These are phyloP conservation scores for Pseudonitzschia pungens DNA, from an alignment of 108 stramenopile genomes.

Conservation along the genomic window DNA sequence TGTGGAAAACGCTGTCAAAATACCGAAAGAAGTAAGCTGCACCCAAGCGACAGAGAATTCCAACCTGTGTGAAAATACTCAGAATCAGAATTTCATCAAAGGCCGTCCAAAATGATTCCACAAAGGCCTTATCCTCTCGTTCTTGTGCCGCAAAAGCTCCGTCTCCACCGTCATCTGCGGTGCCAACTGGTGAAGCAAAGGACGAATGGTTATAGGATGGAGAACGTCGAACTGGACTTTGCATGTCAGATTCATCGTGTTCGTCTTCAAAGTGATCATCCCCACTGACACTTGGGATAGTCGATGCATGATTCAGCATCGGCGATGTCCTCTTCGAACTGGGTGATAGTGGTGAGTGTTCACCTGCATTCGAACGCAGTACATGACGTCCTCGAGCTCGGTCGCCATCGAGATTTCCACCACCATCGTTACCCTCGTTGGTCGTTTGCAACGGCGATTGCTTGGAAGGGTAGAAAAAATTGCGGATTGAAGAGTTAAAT, in stretches of 20 bases:
- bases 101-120: constrained; percentile 67
- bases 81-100: constrained; percentile 82
- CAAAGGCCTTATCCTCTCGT: constrained; percentile 44
- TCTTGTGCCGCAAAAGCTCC: constrained; percentile 21
- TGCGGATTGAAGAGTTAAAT: constrained; percentile 19
- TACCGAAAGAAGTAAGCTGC: constrained; percentile 63
- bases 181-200: background rate
- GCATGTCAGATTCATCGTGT: background rate
- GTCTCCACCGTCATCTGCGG: background rate
- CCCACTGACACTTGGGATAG: background rate
- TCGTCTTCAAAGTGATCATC: constrained; percentile 1
- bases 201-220: background rate
- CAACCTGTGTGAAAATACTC: constrained; percentile 68
- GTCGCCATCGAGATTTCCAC: background rate
- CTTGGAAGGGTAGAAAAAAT: constrained; percentile 46
- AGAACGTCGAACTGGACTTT: background rate
- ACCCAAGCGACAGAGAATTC: constrained; percentile 69
- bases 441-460: constrained; percentile 6
- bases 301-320: background rate
- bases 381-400: background rate
- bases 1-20: constrained; percentile 61
- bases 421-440: background rate
- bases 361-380: background rate
- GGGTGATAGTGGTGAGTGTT: background rate
- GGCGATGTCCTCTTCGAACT: background rate